A percentile compares a stretch with the other conserved stretches of the same genome.
phyloP scores from a whole-genome alignment of 1,284 basidiomycete species.

The Xerocomus tenax region DNA sequence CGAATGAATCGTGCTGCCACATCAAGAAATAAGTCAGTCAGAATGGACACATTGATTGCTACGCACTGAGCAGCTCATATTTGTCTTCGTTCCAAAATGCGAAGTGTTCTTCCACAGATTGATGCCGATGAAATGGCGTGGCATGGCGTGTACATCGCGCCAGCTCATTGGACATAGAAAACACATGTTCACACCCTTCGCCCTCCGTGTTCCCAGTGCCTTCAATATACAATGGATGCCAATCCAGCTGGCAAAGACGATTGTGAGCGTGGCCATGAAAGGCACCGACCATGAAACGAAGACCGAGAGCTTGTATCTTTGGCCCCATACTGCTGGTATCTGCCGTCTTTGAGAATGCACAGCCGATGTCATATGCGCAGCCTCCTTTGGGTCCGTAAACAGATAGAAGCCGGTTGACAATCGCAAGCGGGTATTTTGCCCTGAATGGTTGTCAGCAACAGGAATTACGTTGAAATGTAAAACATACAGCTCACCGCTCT shows the following conservation, averaged over 20 bases:
- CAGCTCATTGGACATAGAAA: slow-evolving; percentile 8
- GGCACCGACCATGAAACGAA: slow-evolving; percentile 13
- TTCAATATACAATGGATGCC: slow-evolving; percentile 6
- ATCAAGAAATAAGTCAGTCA: too few species aligned
- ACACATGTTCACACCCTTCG: slow-evolving; percentile 11
- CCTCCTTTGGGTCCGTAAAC: slow-evolving; percentile 5
- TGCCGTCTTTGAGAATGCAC: neutral
- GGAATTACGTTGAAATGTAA: neutral
- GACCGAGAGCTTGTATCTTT: neutral
- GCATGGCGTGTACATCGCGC: neutral
- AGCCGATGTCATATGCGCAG: slow-evolving; percentile 9
- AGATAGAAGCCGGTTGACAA: neutral
- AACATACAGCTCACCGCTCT: slow-evolving; percentile 10
- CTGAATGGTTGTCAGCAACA: neutral
- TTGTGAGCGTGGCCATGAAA: slow-evolving; percentile 31
- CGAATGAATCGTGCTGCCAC: too few species aligned
- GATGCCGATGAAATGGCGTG: slow-evolving; percentile 3
- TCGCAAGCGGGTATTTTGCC: slow-evolving; percentile 9
- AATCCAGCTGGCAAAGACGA: slow-evolving; percentile 4
- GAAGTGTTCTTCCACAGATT: slow-evolving; percentile 11
- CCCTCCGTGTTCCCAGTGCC: slow-evolving; percentile 7
- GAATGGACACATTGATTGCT: too few species aligned
- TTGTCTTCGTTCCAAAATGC: slow-evolving; percentile 13
- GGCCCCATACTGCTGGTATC: neutral
- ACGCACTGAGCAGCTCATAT: neutral